Percentiles rank a stretch among this genome's conserved stretches.
Conservation (phyloP, 345 rosid genomes). For the Eucalyptus regnans region DNA sequence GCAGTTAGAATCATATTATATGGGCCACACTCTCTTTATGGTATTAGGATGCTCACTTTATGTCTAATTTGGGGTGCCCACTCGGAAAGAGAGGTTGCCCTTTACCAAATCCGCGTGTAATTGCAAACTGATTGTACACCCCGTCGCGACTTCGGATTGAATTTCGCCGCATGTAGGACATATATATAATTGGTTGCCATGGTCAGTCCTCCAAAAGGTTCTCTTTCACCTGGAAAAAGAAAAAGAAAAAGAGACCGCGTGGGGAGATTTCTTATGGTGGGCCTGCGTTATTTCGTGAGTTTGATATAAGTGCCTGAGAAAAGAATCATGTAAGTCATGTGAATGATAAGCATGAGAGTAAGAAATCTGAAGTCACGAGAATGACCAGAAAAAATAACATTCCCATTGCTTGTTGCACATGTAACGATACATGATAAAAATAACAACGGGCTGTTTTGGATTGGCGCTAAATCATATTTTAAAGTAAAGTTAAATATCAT, state of each 20-base stretch:
- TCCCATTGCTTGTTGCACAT: neutral
- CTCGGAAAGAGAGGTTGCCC: neutral
- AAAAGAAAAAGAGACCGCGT: rapidly evolving
- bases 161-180: neutral
- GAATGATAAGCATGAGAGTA: neutral
- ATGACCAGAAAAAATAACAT: neutral
- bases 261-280: neutral
- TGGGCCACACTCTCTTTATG: neutral
- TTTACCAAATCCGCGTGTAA: neutral
- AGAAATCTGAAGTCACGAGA: neutral
- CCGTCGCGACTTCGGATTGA: neutral
- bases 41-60: neutral
- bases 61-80: neutral
- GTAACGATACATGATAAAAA: neutral
- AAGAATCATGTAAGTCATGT: neutral
- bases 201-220: neutral
- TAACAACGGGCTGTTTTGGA: too few species aligned
- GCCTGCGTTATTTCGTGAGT: neutral
- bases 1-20: neutral
- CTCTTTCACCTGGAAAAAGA: rapidly evolving
- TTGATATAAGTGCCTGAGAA: neutral
- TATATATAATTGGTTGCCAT: neutral
- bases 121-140: neutral
- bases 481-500: rapidly evolving
- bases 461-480: rapidly evolving